Conservation (phyloP, 2,329 filamentous ascomycete species). For the Penicillium nordicum region DNA sequence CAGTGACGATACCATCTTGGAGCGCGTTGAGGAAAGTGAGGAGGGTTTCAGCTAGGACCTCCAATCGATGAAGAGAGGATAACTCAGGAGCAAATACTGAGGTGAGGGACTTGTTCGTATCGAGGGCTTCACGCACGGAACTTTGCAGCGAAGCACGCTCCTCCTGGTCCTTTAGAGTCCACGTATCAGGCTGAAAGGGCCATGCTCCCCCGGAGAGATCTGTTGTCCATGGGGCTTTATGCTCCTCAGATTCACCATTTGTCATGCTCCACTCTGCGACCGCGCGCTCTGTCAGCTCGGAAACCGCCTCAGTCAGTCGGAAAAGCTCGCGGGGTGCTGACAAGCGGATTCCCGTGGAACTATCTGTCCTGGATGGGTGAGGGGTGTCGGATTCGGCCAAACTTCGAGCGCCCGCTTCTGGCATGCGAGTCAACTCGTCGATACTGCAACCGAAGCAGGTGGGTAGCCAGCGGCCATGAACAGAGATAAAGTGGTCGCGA, state of each 20-base stretch:
- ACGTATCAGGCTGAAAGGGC: slow-evolving; percentile 57
- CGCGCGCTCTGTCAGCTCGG: slow-evolving; percentile 56
- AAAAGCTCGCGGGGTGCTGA: slow-evolving; percentile 88
- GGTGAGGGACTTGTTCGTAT: slow-evolving; percentile 62
- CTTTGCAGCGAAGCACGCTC: slow-evolving; percentile 46
- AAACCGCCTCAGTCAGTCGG: slow-evolving; percentile 77
- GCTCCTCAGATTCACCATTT: slow-evolving; percentile 36
- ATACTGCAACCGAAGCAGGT: slow-evolving; percentile 81
- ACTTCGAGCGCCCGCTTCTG: slow-evolving; percentile 72
- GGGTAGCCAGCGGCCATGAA: slow-evolving; percentile 73
- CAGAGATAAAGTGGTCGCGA: slow-evolving; percentile 84
- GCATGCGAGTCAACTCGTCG: slow-evolving; percentile 82
- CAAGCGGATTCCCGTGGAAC: slow-evolving; percentile 51
- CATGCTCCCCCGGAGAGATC: slow-evolving; percentile 49
- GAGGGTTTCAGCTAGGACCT: slow-evolving; percentile 68
- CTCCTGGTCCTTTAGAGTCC: slow-evolving; percentile 42
- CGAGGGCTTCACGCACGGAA: slow-evolving; percentile 62
- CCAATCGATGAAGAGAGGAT: slow-evolving; percentile 65
- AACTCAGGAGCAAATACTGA: slow-evolving; percentile 62
- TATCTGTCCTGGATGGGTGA: slow-evolving; percentile 30
- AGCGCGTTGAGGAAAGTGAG: slow-evolving; percentile 71
- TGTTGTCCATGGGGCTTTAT: slow-evolving; percentile 50
- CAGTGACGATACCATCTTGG: slow-evolving; percentile 73
- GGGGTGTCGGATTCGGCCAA: slow-evolving; percentile 40
- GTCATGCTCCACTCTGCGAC: slow-evolving; percentile 63